These are phyloP conservation scores for Rosa multiflora DNA, from an alignment of 306 rosid species.

Conservation along the genomic window DNA sequence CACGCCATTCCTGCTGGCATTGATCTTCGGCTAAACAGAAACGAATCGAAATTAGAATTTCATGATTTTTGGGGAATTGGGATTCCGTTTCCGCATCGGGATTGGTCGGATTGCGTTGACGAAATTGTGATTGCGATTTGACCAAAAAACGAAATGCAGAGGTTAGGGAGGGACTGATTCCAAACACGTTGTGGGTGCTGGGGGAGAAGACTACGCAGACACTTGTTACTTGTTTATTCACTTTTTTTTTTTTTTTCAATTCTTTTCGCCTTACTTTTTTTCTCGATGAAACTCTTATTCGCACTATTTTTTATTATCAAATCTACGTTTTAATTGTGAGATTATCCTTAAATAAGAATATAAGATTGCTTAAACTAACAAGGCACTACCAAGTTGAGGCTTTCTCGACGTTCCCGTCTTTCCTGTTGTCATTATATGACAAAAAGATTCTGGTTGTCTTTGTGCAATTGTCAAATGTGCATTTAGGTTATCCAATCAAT, in stretches of 20 bases:
- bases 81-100: not conserved
- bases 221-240: no score
- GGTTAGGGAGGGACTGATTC: not conserved
- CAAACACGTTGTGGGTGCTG: not conserved
- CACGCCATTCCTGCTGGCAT: slow-evolving; percentile 45
- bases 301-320: not conserved
- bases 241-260: no score
- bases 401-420: not conserved
- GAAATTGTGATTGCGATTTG: not conserved
- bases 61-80: not conserved
- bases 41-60: not conserved
- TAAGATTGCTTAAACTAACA: not conserved
- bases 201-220: not conserved
- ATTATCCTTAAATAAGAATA: not conserved
- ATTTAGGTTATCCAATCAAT: no score
- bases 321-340: not conserved
- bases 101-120: slow-evolving; percentile 8
- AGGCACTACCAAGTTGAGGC: not conserved
- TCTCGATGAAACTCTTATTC: not conserved
- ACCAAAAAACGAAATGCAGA: not conserved
- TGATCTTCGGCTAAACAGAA: not conserved
- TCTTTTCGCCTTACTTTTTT: no score
- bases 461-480: no score
- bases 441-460: not conserved
- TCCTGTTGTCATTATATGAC: no score